Evolutionary conservation across 306 rosid species (phyloP), one percentile per base, ranked within the genome.

Genomic region (Potentilla sterilis): DNA sequence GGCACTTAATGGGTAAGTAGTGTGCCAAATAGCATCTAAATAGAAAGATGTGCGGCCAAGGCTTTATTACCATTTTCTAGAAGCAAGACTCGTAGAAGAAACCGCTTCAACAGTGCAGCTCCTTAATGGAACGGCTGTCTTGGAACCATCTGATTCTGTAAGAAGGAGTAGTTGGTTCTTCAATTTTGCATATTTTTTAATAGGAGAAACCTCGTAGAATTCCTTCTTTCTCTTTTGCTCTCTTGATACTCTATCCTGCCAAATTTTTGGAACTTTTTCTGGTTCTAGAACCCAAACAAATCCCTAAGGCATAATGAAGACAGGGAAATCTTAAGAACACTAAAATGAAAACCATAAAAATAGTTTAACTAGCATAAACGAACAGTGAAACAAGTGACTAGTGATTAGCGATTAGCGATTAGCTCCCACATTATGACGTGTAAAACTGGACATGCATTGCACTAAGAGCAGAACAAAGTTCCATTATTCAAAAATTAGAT

Each of bases 211-310:
- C 83, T 92, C 97, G 19, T 84, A 80, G 78, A 82, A 54, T 22
- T 95, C 96, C 59, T 82, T 90, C 77, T 82, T 88, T 74, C 67
- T 84, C 79, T 85, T 91, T 75, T 78, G 90, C 78, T 89, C 95
- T 65, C 43, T 83, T 22, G 79, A 43, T 62, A 77, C 80, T 76
- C 78, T 88, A 14, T 89, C 94, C 70, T 18, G 77, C 72, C 52
- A 47, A 0, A 61, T 81, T 80, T 81, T 88, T 10, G 89, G 80
- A 81, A 82, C 85, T 76, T 88, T 90, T 34, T 85, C 90, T 49
- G 92, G 75, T 79, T 88, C 97, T 71, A 92, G 76, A 62, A 95
- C 81, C 99, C 99, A 95, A 81, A 95, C 81, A 70, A 82, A 80
- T 44, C 99, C 99, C 99, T 95, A 72, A 84, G 76, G 44, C 58